Evolutionary conservation across 768 basidiomycete genomes (phyloP), one percentile per base, ranked within the genome.

Genomic region (Russula sp.): DNA sequence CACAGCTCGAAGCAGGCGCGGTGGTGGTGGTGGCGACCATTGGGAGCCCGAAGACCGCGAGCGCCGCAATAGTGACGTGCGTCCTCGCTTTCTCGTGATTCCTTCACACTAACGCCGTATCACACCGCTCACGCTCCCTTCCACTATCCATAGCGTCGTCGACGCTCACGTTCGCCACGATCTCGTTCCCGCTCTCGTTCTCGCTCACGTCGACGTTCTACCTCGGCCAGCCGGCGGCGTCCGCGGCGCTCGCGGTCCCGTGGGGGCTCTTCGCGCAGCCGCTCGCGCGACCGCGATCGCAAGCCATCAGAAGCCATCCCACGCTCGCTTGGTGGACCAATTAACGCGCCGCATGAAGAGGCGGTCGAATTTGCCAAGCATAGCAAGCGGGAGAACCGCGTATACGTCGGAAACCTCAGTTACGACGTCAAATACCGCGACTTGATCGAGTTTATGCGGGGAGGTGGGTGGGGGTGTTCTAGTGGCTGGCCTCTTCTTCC

Each of bases 391-490:
- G 97, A 98, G 82, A 94, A 98, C 76, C 84, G 96, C 70, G 94
- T 98, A 71, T 99, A 99, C 72, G 93, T 98, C 75, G 96, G 97
- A 73, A 99, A 99, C 76, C 85, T 99, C 77, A 93, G 91, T 74
- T 99, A 98, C 82, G 92, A 96, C 75, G 92, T 94, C 86, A 95
- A 89, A 79, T 98, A 96, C 79, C 85, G 94, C 78, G 97, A 98
- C 80, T 82, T 99, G 77, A 94, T 95, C 85, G 94, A 98, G 86
- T 98, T 97, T 75, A 96, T 97, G 94, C 84, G 91, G 88, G 91
- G 92, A 94, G 94, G 95, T 97, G 91, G 89, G 95, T 94, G 78
- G 85, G 84, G 85, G 87, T 83, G 84, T 85, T 80, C 80, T 77
- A 82, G 78, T 72, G 55, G 67, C 68, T 78, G 76, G 75, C 75